Evolutionary conservation across 1,284 basidiomycete species (phyloP), one percentile per base, ranked within the genome.

Genomic region (Pseudozyma flocculosa): DNA sequence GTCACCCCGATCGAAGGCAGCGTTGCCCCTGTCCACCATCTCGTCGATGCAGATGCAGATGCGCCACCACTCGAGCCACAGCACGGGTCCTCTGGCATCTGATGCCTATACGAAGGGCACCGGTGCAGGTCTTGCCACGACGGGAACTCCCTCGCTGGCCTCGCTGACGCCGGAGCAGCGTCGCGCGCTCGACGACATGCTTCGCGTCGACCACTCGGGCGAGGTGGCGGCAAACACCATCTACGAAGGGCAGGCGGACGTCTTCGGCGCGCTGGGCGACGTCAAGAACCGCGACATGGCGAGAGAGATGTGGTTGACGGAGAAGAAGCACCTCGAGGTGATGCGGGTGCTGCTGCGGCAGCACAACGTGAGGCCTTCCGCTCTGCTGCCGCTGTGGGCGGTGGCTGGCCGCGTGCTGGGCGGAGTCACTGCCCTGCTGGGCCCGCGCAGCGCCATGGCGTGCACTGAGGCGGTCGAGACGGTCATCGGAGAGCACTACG

Each of bases 391-490:
- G 17, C 81, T 92, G 1, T 94, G 93, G 73, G 89, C 90, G 69
- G 83, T 85, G 2, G 88, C 88, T 44, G 92, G 92, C 1, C 91
- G 88, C 74, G 86, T 88, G 1, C 80, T 97, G 4, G 93, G 93
- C 5, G 87, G 87, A 2, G 83, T 82, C 0, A 95, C 93, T 0
- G 93, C 91, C 1, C 78, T 94, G 18, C 83, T 96, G 84, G 89
- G 93, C 17, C 88, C 87, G 71, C 87, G 96, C 66, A 91, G 92
- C 8, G 92, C 93, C 1, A 97, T 97, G 93, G 93, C 93, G 2
- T 96, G 92, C 70, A 97, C 93, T 0, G 93, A 97, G 78, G 93
- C 93, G 0, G 92, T 97, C 4, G 93, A 97, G 79, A 96, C 92
- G 0, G 91, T 92, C 44, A 97, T 97, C 50, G 93, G 93, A 24